A percentile compares a stretch with the other conserved stretches of the same genome.
phyloP scores from a whole-genome alignment of 768 basidiomycete genomes.

The Pulveroboletus sp. region DNA sequence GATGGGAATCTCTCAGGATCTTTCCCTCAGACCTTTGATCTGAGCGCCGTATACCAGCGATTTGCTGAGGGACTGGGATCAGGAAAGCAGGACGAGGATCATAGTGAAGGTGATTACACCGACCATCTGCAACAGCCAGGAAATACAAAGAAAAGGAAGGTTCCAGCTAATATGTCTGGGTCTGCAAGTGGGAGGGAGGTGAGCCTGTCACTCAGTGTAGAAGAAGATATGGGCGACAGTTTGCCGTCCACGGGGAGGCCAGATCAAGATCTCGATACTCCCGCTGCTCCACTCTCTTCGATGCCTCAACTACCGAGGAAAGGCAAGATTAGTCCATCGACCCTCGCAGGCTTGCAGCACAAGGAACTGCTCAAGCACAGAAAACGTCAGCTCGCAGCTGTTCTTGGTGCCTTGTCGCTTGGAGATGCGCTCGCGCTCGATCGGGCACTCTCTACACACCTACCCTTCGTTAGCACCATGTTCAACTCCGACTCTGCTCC shows the following conservation, averaged over 20 bases:
- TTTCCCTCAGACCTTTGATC: slow-evolving; percentile 24
- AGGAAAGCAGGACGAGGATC: slow-evolving; percentile 45
- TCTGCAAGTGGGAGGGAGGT: slow-evolving; percentile 39
- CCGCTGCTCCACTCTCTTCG: slow-evolving; percentile 17
- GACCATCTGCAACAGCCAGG: slow-evolving; percentile 73
- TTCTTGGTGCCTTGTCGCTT: slow-evolving; percentile 61
- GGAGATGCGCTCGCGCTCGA: slow-evolving; percentile 73
- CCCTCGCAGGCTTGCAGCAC: slow-evolving; percentile 65
- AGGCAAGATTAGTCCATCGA: slow-evolving; percentile 54
- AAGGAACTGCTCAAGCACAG: slow-evolving; percentile 68
- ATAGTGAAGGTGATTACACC: slow-evolving; percentile 55
- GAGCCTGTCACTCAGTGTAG: slow-evolving; percentile 38
- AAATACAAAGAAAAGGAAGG: slow-evolving; percentile 87
- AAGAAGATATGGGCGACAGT: slow-evolving; percentile 36
- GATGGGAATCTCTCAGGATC: slow-evolving; percentile 20
- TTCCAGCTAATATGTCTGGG: slow-evolving; percentile 57
- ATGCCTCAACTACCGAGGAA: slow-evolving; percentile 22
- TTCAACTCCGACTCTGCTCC: slow-evolving; percentile 28
- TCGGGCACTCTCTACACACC: slow-evolving; percentile 59
- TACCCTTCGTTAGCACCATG: slow-evolving; percentile 32
- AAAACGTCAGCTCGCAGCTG: slow-evolving; percentile 65
- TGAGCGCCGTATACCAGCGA: slow-evolving; percentile 24
- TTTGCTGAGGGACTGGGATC: slow-evolving; percentile 23
- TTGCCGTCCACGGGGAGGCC: slow-evolving; percentile 23
- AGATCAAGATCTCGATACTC: slow-evolving; percentile 23